These are phyloP conservation scores for Fraxinus greggii DNA, from an alignment of 305 asterid genomes.

Conservation along the genomic window DNA sequence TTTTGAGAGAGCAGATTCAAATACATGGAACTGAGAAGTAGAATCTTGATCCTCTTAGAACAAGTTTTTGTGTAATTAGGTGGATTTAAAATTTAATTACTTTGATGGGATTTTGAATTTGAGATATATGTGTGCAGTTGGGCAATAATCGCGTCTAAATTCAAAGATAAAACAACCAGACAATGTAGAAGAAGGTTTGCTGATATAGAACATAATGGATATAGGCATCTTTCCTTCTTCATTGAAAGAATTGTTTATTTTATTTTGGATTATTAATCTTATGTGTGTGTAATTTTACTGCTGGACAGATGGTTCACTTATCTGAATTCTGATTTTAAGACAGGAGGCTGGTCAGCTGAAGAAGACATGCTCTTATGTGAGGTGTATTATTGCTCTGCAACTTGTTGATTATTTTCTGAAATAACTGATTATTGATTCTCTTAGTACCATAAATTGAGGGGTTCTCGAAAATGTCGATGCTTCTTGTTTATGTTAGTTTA, in stretches of 20 bases:
- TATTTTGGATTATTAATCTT: not conserved
- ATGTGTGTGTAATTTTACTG: constrained; percentile 31
- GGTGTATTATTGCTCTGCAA: constrained; percentile 40
- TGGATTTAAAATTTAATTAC: constrained; percentile 20
- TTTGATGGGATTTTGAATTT: constrained; percentile 14
- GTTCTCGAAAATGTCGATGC: not conserved
- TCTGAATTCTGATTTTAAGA: constrained; percentile 98
- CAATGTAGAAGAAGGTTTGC: constrained; percentile 98
- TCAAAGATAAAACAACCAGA: constrained; percentile 93
- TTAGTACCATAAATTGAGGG: not conserved
- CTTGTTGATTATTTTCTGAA: not conserved
- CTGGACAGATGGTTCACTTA: constrained; percentile 91
- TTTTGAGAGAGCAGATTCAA: constrained; percentile 86
- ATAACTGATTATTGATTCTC: not conserved
- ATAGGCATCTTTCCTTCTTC: constrained; percentile 15
- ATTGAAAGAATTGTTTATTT: not conserved
- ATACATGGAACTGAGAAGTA: constrained; percentile 92
- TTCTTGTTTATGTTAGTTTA: not conserved
- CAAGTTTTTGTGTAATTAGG: not conserved
- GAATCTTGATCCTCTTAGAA: constrained; percentile 21
- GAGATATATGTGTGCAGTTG: constrained; percentile 49
- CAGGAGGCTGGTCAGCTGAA: constrained; percentile 99
- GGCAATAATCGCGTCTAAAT: constrained; percentile 85
- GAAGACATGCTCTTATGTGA: constrained; percentile 95
- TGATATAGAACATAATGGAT: constrained; percentile 26